phyloP scores from a whole-genome alignment of 129 eudicot genomes.

The Flaveria trinervia region DNA sequence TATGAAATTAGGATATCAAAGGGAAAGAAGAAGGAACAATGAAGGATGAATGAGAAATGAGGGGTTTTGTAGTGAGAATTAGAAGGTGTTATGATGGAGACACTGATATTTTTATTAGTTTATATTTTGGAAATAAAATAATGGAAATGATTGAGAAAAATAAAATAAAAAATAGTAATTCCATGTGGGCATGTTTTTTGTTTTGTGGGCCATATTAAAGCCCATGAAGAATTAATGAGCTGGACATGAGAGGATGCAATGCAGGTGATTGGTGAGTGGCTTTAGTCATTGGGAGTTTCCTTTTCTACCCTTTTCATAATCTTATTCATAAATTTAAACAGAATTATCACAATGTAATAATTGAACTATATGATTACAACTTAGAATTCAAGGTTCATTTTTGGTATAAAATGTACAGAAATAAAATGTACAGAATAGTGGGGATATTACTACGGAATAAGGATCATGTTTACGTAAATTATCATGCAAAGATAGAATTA shows the following conservation, averaged over 20 bases:
- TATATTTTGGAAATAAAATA: constrained; percentile 3
- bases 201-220: background rate
- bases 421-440: too few species aligned
- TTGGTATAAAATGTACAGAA: too few species aligned
- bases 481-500: too few species aligned
- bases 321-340: background rate
- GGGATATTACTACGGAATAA: too few species aligned
- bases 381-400: too few species aligned
- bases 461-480: too few species aligned
- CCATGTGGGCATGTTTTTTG: constrained; percentile 62
- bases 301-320: constrained; percentile 21
- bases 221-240: constrained; percentile 46
- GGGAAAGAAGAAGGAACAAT: constrained; percentile 19
- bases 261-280: too few species aligned
- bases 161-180: constrained; percentile 36
- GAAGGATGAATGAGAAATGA: constrained; percentile 32
- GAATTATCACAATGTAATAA: background rate
- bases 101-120: constrained; percentile 40
- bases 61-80: constrained; percentile 48
- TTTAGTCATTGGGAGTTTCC: constrained; percentile 12
- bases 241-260: constrained; percentile 38
- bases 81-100: constrained; percentile 31
- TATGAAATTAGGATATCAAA: background rate
- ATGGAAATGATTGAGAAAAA: constrained; percentile 35
- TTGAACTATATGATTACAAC: too few species aligned